Conservation (phyloP, 164 flowering plant species). For the Aristolochia contorta region DNA sequence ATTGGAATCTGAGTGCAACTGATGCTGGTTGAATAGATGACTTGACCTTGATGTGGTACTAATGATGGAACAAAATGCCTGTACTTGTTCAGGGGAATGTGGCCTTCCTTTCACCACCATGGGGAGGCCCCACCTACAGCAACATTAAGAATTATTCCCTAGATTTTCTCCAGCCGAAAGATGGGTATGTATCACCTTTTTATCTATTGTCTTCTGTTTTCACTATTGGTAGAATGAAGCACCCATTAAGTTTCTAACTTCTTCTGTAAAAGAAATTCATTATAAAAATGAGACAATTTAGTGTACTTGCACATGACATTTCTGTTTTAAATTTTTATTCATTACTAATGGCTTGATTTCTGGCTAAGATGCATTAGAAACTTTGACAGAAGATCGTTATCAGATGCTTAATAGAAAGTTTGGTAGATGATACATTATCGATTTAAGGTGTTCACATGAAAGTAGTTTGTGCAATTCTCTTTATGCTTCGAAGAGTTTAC, state of each 20-base stretch:
- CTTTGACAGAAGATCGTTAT: no score
- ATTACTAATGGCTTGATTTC: no score
- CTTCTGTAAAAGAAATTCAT: neutral
- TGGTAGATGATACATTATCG: neutral
- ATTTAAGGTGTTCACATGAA: neutral
- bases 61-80: neutral
- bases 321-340: neutral
- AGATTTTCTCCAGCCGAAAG: conserved; percentile 43
- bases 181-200: conserved; percentile 27
- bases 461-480: neutral
- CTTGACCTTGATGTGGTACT: neutral
- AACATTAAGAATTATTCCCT: conserved; percentile 27
- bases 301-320: neutral
- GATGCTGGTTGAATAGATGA: no score
- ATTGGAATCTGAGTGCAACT: neutral
- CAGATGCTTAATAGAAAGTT: neutral
- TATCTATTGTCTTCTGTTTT: neutral
- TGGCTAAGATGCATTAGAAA: no score
- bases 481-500: neutral
- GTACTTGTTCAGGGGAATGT: conserved; percentile 26
- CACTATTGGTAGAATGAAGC: neutral
- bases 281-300: neutral
- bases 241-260: neutral
- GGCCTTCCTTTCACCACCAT: conserved; percentile 51
- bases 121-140: conserved; percentile 55